Evolutionary conservation across 2,329 filamentous ascomycete genomes (phyloP), one percentile per base, ranked within the genome.

Genomic region (Pseudonectria buxi): DNA sequence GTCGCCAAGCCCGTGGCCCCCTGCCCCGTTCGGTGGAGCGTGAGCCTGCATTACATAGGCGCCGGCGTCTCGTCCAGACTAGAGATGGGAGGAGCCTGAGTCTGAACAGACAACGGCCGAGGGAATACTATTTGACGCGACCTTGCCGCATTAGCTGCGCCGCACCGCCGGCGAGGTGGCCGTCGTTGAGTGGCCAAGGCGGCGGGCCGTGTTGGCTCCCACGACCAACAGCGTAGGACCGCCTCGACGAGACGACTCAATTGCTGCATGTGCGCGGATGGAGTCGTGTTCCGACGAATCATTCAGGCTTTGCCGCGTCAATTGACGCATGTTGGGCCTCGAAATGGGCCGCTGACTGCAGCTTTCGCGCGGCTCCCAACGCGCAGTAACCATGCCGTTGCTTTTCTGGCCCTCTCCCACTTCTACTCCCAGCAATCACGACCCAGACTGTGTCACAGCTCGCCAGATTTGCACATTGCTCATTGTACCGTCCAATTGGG

Each of bases 11-110:
- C 5, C 29, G 27, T 18, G 36, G 24, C 35, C 27, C 25, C 34
- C 32, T 27, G 27, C 32, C 24, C 32, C 11, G 39, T 26, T 33
- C 18, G 33, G 31, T 30, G 29, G 35, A 35, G 36, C 34, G 24
- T 28, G 29, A 26, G 34, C 28, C 28, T 44, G 45, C 39, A 51
- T 49, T 39, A 36, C 48, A 46, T 53, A 53, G 37, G 43, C 50
- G 50, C 48, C 50, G 41, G 43, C 38, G 39, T 40, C 32, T 36
- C 32, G n/a, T 24, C 11, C 18, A 22, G 18, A 22, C 18, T 22
- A 22, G 18, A 22, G 18, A 9, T 6, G 18, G 18, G 18, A 22
- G 9, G 9, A 22, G 18, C 18, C 18, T 6, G 18, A 6, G 18
- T 22, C 25, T 40, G 31, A 28, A 37, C 28, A 34, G 37, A 33